Percentiles rank a stretch among this genome's conserved stretches.
phyloP scores from a whole-genome alignment of 2,329 filamentous ascomycete genomes.

The Fusarium pseudograminearum region DNA sequence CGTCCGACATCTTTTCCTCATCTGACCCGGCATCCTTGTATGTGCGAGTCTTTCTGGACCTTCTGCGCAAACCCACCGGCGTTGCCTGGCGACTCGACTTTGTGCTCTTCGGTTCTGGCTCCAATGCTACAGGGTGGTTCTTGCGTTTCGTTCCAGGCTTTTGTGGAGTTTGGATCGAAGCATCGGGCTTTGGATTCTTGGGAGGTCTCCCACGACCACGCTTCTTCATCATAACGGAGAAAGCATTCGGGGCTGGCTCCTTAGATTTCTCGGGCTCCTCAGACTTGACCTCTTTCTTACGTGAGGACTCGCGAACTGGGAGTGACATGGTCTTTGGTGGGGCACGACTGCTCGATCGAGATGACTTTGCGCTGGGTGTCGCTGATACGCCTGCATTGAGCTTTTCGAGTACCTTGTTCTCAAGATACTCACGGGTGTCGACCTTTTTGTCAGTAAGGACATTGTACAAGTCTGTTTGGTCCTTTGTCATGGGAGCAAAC shows the following conservation, averaged over 20 bases:
- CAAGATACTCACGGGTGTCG: slow-evolving; percentile 80
- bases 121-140: slow-evolving; percentile 44
- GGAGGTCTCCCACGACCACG: slow-evolving; percentile 42
- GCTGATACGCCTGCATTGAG: slow-evolving; percentile 56
- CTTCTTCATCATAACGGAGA: slow-evolving; percentile 66
- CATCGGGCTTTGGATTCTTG: slow-evolving; percentile 44
- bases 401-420: slow-evolving; percentile 79
- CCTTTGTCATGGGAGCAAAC: slow-evolving; percentile 89
- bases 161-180: slow-evolving; percentile 32
- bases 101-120: slow-evolving; percentile 71
- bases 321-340: slow-evolving; percentile 46
- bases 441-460: slow-evolving; percentile 67
- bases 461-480: slow-evolving; percentile 91
- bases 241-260: slow-evolving; percentile 58
- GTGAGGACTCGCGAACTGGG: slow-evolving; percentile 54
- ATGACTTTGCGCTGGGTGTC: slow-evolving; percentile 51
- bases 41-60: slow-evolving; percentile 61
- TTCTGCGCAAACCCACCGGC: slow-evolving; percentile 67
- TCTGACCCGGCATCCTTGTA: slow-evolving; percentile 70
- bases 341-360: slow-evolving; percentile 54
- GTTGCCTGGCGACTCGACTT: slow-evolving; percentile 83
- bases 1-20: slow-evolving; percentile 77
- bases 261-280: slow-evolving; percentile 28
- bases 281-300: slow-evolving; percentile 47
- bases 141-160: slow-evolving; percentile 52